Evolutionary conservation across 768 basidiomycete genomes (phyloP).

Genomic region (Mycena epipterygia): DNA sequence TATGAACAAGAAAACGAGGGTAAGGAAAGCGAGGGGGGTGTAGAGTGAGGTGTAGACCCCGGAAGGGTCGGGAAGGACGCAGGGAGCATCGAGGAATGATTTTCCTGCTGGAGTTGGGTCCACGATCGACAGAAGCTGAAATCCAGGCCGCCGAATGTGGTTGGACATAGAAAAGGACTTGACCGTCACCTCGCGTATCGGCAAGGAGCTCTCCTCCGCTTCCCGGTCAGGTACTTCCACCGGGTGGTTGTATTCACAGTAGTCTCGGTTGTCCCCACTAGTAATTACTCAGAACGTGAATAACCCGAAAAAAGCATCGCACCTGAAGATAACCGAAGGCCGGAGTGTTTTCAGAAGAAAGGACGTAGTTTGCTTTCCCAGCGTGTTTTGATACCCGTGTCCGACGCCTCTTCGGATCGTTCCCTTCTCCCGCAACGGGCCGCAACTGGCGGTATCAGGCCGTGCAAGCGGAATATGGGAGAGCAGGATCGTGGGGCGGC

Average conservation of each 20-base stretch:
- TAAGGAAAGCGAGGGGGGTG: conserved; percentile 70
- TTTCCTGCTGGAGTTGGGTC: conserved; percentile 49
- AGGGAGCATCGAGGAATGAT: conserved; percentile 76
- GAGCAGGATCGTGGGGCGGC: conserved; percentile 74
- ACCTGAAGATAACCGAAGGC: conserved; percentile 83
- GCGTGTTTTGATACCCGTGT: conserved; percentile 84
- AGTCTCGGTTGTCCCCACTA: conserved; percentile 93
- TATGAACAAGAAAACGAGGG: conserved; percentile 61
- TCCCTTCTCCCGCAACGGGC: conserved; percentile 79
- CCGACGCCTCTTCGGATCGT: conserved; percentile 83
- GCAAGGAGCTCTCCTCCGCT: conserved; percentile 36
- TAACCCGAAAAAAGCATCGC: conserved; percentile 31
- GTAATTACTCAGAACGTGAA: conserved; percentile 14
- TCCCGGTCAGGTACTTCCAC: conserved; percentile 42
- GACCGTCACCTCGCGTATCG: conserved; percentile 84
- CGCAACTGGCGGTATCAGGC: conserved; percentile 81
- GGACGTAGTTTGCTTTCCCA: conserved; percentile 83
- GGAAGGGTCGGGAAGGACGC: conserved; percentile 82
- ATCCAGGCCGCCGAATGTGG: conserved; percentile 82
- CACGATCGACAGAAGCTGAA: conserved; percentile 82
- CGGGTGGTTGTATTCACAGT: conserved; percentile 81
- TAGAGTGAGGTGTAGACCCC: conserved; percentile 74
- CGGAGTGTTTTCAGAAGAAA: conserved; percentile 79
- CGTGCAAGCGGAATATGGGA: conserved; percentile 90
- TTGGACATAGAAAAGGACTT: conserved; percentile 88